Evolutionary conservation across 495 filamentous ascomycete genomes (phyloP).

Genomic region (Patellaria atrata): DNA sequence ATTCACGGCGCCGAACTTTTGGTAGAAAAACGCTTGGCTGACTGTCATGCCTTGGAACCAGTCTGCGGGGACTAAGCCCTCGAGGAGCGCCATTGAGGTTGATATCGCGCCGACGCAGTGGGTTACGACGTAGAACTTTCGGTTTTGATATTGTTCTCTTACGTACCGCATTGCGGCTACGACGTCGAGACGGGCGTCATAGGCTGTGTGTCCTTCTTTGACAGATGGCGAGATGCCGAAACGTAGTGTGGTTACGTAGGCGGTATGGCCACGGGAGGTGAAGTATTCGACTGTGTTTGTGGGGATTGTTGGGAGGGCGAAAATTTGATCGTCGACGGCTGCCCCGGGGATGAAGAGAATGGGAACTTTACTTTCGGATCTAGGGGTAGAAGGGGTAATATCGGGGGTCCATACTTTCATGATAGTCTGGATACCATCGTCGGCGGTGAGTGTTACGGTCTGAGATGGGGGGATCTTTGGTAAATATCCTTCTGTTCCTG

Average conservation of each 20-base stretch:
- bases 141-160: conserved; percentile 22
- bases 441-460: conserved; percentile 27
- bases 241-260: conserved; percentile 45
- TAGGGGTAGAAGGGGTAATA: not conserved
- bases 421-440: conserved; percentile 38
- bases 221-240: conserved; percentile 42
- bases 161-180: conserved; percentile 43
- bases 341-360: conserved; percentile 45
- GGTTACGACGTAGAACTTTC: conserved; percentile 42
- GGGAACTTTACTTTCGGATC: conserved; percentile 2
- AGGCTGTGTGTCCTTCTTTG: conserved; percentile 41
- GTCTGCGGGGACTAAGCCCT: conserved; percentile 42
- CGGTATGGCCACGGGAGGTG: conserved; percentile 41
- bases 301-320: conserved; percentile 47
- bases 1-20: conserved; percentile 43
- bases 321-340: conserved; percentile 49
- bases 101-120: conserved; percentile 57
- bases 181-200: conserved; percentile 48
- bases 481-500: conserved; percentile 33
- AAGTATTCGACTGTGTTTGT: conserved; percentile 54
- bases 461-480: conserved; percentile 29
- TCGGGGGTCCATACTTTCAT: conserved; percentile 42
- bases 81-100: conserved; percentile 43
- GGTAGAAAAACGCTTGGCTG: conserved; percentile 52
- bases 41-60: conserved; percentile 50